These are phyloP conservation scores for Cytospora chrysosperma DNA, from an alignment of 2,329 filamentous ascomycete genomes.

Conservation along the genomic window DNA sequence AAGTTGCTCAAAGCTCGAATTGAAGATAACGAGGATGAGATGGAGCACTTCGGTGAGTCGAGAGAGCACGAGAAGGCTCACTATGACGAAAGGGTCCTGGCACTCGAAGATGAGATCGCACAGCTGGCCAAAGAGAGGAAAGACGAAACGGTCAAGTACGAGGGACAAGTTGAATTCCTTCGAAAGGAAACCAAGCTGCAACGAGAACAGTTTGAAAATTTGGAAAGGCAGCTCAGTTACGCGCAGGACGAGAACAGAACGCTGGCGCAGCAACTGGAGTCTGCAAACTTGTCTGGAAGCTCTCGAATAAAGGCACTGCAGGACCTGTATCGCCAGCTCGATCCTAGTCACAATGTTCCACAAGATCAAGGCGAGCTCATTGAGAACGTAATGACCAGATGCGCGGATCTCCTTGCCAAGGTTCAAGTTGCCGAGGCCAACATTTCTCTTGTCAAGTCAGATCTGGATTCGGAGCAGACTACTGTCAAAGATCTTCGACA, in stretches of 20 bases:
- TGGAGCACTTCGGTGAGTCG: constrained; percentile 80
- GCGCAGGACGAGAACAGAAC: constrained; percentile 54
- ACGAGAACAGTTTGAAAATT: constrained; percentile 57
- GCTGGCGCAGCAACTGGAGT: constrained; percentile 50
- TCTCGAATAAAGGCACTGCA: constrained; percentile 55
- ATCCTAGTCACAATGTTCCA: constrained; percentile 52
- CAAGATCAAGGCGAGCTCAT: constrained; percentile 57
- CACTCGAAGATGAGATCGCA: constrained; percentile 70
- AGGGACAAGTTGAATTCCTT: constrained; percentile 63
- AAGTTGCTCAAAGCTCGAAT: constrained; percentile 71
- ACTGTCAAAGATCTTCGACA: constrained; percentile 54
- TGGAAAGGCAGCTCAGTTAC: constrained; percentile 57
- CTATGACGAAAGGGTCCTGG: constrained; percentile 66
- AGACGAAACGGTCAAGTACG: constrained; percentile 57
- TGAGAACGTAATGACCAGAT: constrained; percentile 57
- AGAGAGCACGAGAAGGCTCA: constrained; percentile 77
- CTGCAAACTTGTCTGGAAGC: constrained; percentile 51
- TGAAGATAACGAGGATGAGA: constrained; percentile 89
- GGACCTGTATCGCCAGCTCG: constrained; percentile 59
- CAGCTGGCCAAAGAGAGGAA: constrained; percentile 56
- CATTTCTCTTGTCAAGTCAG: constrained; percentile 57
- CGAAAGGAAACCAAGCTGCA: constrained; percentile 60
- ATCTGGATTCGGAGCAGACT: constrained; percentile 60
- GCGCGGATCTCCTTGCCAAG: constrained; percentile 60
- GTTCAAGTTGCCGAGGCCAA: constrained; percentile 60